Conservation (phyloP, 352 stramenopile species). For the Blastocystis sp. region DNA sequence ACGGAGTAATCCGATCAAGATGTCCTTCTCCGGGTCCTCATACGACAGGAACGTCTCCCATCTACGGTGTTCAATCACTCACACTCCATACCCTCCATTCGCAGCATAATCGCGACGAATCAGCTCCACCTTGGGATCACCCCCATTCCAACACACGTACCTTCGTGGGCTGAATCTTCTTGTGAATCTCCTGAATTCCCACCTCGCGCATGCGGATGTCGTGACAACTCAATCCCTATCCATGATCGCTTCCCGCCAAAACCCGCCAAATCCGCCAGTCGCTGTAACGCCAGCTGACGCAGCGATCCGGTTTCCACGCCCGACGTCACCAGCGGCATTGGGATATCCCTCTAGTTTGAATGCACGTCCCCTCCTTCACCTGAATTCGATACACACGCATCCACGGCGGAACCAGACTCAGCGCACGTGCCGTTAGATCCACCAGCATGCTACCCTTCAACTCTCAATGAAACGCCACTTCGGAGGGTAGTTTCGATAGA, state of each 20-base stretch:
- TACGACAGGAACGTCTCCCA: conserved; percentile 95
- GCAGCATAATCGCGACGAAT: conserved; percentile 89
- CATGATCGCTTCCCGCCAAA: not conserved
- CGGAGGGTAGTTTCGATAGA: conserved; percentile 86
- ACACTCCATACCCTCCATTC: conserved; percentile 80
- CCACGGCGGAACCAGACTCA: conserved; percentile 90
- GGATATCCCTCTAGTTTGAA: conserved; percentile 82
- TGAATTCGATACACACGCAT: conserved; percentile 91
- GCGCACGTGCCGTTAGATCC: conserved; percentile 86
- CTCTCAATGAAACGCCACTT: conserved; percentile 76
- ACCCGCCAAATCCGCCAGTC: conserved; percentile 85
- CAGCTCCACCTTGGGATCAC: conserved; percentile 84
- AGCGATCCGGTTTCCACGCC: conserved; percentile 93
- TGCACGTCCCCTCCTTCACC: conserved; percentile 5
- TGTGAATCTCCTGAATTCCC: conserved; percentile 93
- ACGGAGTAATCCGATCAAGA: conserved; percentile 89
- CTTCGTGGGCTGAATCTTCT: conserved; percentile 75
- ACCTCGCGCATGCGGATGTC: conserved; percentile 91
- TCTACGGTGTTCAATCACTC: not conserved
- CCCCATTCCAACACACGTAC: not conserved
- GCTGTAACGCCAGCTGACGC: conserved; percentile 84
- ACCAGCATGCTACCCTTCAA: conserved; percentile 74
- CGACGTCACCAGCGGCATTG: conserved; percentile 92
- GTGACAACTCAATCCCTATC: conserved; percentile 81
- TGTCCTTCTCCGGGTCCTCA: conserved; percentile 91